Evolutionary conservation across 208 protist species (phyloP).

Genomic region (Naegleria gruberi): DNA sequence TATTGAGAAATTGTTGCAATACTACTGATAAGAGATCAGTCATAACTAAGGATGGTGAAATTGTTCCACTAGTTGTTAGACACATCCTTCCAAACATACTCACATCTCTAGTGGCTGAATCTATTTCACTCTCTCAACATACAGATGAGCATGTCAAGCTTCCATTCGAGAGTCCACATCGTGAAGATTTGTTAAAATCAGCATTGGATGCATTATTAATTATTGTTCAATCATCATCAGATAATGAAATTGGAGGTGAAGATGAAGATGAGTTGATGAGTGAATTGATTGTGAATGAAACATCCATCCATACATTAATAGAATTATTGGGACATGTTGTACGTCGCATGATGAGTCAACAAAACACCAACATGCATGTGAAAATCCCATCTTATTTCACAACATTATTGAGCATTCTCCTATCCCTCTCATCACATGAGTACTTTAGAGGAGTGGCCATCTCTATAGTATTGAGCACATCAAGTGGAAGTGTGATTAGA

Average conservation of each 20-base stretch:
- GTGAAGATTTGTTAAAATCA: neutral
- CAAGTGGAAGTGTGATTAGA: neutral
- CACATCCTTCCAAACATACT: neutral
- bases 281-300: conserved; percentile 6
- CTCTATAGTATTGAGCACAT: neutral
- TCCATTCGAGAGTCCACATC: neutral
- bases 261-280: conserved; percentile 4
- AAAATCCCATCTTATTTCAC: neutral
- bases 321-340: neutral
- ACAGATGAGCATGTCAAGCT: neutral
- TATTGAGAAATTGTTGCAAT: neutral
- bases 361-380: neutral
- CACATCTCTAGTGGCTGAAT: neutral
- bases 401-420: neutral
- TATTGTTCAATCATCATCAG: neutral
- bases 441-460: neutral
- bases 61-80: neutral
- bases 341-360: neutral
- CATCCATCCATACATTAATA: neutral
- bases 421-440: neutral
- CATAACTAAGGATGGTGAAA: neutral
- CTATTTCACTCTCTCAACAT: neutral
- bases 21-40: neutral
- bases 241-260: neutral
- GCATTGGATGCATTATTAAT: neutral